A percentile compares a stretch with the other conserved stretches of the same genome.
These are phyloP conservation scores for Laguncularia racemosa DNA, from an alignment of 345 rosid genomes.

Conservation along the genomic window DNA sequence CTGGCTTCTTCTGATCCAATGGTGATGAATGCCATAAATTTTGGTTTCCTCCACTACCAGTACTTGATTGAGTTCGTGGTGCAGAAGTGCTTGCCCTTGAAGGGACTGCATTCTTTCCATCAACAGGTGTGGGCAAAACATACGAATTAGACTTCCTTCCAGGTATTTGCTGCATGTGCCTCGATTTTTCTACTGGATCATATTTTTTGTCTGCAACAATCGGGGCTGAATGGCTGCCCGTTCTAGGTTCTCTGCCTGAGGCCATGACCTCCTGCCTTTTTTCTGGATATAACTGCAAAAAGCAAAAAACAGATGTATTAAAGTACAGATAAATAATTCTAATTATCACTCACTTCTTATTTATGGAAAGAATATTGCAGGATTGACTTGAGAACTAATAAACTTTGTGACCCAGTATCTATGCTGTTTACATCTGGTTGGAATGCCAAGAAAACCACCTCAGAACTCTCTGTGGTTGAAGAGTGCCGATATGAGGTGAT, in stretches of 20 bases:
- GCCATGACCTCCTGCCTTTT: slow-evolving; percentile 33
- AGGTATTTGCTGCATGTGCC: slow-evolving; percentile 38
- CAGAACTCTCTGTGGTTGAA: slow-evolving; percentile 32
- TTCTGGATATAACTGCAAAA: slow-evolving; percentile 42
- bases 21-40: slow-evolving; percentile 85
- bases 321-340: no score
- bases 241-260: slow-evolving; percentile 34
- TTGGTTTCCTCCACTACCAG: slow-evolving; percentile 26
- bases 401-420: background rate
- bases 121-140: slow-evolving; percentile 76
- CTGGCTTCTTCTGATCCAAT: slow-evolving; percentile 62
- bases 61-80: slow-evolving; percentile 33
- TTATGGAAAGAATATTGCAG: no score
- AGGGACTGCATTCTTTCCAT: slow-evolving; percentile 34
- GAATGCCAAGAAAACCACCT: slow-evolving; percentile 26
- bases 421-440: background rate
- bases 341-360: no score
- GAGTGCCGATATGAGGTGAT: slow-evolving; percentile 36
- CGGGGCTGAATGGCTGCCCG: slow-evolving; percentile 83
- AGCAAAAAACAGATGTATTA: background rate
- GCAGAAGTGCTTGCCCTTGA: slow-evolving; percentile 33
- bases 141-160: slow-evolving; percentile 44
- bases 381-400: no score
- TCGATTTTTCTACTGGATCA: slow-evolving; percentile 50
- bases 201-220: slow-evolving; percentile 63